Conservation (phyloP, 164 flowering plant genomes). For the Vitis amurensis region DNA sequence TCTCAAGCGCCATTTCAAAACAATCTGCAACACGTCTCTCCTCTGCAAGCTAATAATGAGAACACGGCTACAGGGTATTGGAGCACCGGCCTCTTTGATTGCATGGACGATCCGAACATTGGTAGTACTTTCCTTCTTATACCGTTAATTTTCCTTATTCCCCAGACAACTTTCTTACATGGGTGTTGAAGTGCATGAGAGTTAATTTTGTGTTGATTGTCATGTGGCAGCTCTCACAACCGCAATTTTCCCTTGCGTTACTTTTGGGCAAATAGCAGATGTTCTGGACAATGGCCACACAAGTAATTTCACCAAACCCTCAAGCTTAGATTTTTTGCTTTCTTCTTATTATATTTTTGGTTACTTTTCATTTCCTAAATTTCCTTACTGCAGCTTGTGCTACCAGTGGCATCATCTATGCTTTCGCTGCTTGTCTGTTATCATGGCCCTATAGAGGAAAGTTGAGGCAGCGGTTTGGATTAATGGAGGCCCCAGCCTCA, state of each 20-base stretch:
- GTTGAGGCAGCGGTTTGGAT: slow-evolving; percentile 6
- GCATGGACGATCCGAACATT: slow-evolving; percentile 9
- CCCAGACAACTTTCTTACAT: too few relatives aligned
- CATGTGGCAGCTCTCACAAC: slow-evolving; percentile 11
- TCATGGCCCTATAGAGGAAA: slow-evolving; percentile 2
- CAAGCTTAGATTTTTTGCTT: too few relatives aligned
- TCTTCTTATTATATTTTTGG: too few relatives aligned
- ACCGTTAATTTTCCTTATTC: too few relatives aligned
- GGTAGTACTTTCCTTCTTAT: neutral
- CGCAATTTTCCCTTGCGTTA: slow-evolving; percentile 3
- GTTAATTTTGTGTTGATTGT: neutral
- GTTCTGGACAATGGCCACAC: slow-evolving; percentile 11
- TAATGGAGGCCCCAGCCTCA: slow-evolving; percentile 9
- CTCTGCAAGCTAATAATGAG: too few relatives aligned
- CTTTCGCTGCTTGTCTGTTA: neutral
- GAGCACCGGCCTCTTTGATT: slow-evolving; percentile 12
- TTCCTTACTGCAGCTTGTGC: slow-evolving; percentile 7
- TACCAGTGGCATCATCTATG: slow-evolving; percentile 5
- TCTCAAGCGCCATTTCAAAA: too few relatives aligned
- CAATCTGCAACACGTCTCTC: too few relatives aligned
- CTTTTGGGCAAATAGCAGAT: slow-evolving; percentile 15
- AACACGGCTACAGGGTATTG: neutral
- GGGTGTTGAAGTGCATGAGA: too few relatives aligned
- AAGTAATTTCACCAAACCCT: neutral
- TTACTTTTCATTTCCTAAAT: too few relatives aligned